Evolutionary conservation across 2,329 filamentous ascomycete genomes (phyloP), one percentile per base, ranked within the genome.

Genomic region (Calonectria crousiana): DNA sequence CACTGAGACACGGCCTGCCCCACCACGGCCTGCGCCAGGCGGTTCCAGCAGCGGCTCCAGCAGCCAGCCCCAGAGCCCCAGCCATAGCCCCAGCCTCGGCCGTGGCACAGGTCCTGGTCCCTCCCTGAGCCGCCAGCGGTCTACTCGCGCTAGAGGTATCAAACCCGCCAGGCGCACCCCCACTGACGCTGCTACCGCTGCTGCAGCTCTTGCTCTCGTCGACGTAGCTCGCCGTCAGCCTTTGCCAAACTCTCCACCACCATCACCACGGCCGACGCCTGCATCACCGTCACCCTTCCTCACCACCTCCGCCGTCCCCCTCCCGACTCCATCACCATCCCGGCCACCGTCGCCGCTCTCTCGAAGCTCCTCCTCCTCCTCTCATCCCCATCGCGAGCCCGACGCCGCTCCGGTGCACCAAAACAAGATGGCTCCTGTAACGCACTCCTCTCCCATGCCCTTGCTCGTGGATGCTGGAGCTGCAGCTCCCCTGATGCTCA

Each of bases 391-490:
- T 75, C 69, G 70, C 70, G 65, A 78, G 65, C 77, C 77, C 64
- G 78, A 80, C 76, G 71, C 79, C 76, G 76, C 79, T 72, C 77
- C 81, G 67, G 75, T 77, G 75, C 74, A 80, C 78, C 80, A 84
- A 81, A 81, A 83, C 86, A 89, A 85, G 80, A 91, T 91, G 89
- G 86, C 89, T 86, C 86, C 89, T 81, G 89, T 91, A 89, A 89
- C 86, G 89, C 76, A 71, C 75, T 74, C 74, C 77, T 71, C 76
- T 66, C 73, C 77, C 62, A 51, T 69, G 67, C 74, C 58, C 64
- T 41, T 28, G 26, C 38, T 44, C 56, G 23, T 70, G 41, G 41
- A 36, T 52, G 34, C 67, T 62, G n/a, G 44, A 62, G 52, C 52
- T 51, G 53, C 38, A 69, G 71, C 66, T 66, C 58, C 67, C 58